These are phyloP conservation scores for Prunus mume DNA, from an alignment of 306 rosid species.

Conservation along the genomic window DNA sequence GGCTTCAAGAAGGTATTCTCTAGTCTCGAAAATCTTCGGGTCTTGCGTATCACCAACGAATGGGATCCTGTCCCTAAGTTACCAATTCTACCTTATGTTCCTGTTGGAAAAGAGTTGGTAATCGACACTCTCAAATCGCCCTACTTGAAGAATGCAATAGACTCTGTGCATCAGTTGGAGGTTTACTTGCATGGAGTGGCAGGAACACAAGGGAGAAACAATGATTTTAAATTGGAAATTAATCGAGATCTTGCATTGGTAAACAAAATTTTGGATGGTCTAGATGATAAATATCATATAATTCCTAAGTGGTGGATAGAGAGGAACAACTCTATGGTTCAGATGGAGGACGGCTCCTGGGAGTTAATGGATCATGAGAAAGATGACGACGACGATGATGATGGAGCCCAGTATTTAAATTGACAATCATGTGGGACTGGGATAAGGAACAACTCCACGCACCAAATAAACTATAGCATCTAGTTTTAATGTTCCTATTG, in stretches of 20 bases:
- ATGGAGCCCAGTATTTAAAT: background rate
- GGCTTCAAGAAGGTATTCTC: constrained; percentile 2
- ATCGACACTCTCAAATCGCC: constrained; percentile 1
- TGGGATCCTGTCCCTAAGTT: background rate
- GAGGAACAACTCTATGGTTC: constrained; percentile 23
- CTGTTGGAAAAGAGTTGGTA: constrained; percentile 10
- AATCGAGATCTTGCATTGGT: constrained; percentile 7
- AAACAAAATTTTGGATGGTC: constrained; percentile 5
- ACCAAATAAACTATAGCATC: too few species aligned
- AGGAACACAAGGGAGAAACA: background rate
- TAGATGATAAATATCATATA: constrained; percentile 11
- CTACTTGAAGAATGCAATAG: background rate
- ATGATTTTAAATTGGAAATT: background rate
- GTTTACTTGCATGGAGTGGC: constrained; percentile 15
- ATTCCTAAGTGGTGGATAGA: constrained; percentile 13
- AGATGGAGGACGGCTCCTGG: constrained; percentile 20
- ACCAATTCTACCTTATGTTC: background rate
- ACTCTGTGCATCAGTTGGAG: background rate
- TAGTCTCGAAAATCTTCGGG: background rate
- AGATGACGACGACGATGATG: background rate
- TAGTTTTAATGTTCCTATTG: too few species aligned
- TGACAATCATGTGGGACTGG: too few species aligned
- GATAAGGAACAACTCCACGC: too few species aligned
- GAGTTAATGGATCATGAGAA: constrained; percentile 7
- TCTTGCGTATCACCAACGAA: constrained; percentile 7